Evolutionary conservation across 306 rosid species (phyloP), one percentile per base, ranked within the genome.

Genomic region (Trichosanthes truncata): DNA sequence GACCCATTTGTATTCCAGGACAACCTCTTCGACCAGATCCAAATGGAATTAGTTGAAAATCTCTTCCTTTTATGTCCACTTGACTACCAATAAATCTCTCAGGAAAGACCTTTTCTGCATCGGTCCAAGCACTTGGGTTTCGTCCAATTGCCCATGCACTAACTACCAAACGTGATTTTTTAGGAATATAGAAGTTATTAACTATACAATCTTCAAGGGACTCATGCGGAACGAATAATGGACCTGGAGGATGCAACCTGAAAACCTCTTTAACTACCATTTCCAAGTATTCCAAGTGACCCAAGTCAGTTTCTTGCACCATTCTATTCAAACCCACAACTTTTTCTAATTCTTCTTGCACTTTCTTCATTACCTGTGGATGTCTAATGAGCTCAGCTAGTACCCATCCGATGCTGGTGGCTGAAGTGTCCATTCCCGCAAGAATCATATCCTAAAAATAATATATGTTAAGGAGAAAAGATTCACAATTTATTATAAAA

Each of bases 361-460:
- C 26, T 79, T 85, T 91, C 78, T 87, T 83, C 91, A 85, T 89
- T 65, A 87, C 90, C 36, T 74, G 72, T 56, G 92, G 90, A 82
- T 88, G 81, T 83, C 48, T 87, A 2, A 89, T 35, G 31, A 91
- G 88, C 77, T 90, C 92, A 0, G 91, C 67, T 29, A 91, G n/a
- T 33, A 79, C 55, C 94, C 92, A 90, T 48, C 87, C 92, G 3
- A 90, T 73, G 17, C 90, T 74, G 5, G 89, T 87, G 4, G 91
- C 86, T 1, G 90, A 79, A 52, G 92, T 89, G 77, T 90, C 97
- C 87, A 85, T 81, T 17, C 86, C 79, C 0, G 79, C 91, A 0
- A 8, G 79, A 36, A 91, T 45, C 92, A 91, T 89, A 79, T 91
- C 97, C 93, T 91, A 46, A 65, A 77, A 55, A 4, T n/a, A 13